Evolutionary conservation across 2,329 filamentous ascomycete genomes (phyloP).

Genomic region (Cryphonectria radicalis): DNA sequence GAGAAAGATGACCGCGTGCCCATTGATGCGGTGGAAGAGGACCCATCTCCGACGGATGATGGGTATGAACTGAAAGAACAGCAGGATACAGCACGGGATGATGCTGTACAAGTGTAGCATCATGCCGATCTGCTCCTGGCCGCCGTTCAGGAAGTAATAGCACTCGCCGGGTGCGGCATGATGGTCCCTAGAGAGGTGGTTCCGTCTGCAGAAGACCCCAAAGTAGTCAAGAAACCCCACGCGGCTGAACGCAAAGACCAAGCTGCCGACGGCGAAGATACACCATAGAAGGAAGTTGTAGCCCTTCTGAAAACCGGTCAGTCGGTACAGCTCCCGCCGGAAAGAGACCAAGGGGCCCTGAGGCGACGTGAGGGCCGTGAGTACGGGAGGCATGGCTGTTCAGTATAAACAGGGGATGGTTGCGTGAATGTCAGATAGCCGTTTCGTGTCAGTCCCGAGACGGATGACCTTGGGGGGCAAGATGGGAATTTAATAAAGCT

Average conservation of each 20-base stretch:
- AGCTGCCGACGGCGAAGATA: constrained; percentile 49
- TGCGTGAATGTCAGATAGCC: not conserved
- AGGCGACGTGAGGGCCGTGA: not conserved
- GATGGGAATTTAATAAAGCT: constrained; percentile 13
- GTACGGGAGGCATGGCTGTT: constrained; percentile 8
- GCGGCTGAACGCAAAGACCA: constrained; percentile 54
- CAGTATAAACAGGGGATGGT: not conserved
- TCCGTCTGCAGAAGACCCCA: constrained; percentile 40
- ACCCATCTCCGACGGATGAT: constrained; percentile 51
- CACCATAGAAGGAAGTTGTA: constrained; percentile 63
- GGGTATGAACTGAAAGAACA: constrained; percentile 54
- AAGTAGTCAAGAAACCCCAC: constrained; percentile 54
- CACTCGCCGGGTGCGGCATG: constrained; percentile 30
- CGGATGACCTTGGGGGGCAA: not conserved
- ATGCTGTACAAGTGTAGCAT: constrained; percentile 50
- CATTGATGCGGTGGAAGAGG: constrained; percentile 63
- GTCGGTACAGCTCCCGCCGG: constrained; percentile 45
- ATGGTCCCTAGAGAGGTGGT: constrained; percentile 27
- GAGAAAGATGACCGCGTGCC: constrained; percentile 58
- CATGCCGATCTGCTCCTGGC: constrained; percentile 44
- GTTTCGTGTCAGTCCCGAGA: constrained; percentile 19
- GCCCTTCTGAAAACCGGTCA: constrained; percentile 58
- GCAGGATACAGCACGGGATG: constrained; percentile 51
- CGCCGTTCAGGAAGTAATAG: constrained; percentile 28
- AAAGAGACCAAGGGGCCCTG: not conserved